Percentiles rank a stretch among this genome's conserved stretches.
phyloP scores from a whole-genome alignment of 768 basidiomycete genomes.

The Russula virescens region DNA sequence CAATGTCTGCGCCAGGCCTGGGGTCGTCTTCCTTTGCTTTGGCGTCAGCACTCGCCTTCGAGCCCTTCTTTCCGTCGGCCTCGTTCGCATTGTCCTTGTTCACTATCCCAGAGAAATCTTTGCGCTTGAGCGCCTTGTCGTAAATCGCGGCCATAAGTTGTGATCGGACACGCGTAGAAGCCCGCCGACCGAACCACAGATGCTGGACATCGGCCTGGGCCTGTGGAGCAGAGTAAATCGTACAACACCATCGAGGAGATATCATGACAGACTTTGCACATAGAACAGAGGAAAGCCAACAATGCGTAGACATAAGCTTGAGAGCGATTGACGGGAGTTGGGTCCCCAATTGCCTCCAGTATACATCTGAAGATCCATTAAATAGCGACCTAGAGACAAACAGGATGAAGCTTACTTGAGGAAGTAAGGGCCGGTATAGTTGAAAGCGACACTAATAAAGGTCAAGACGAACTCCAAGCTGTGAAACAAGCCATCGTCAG shows the following conservation, averaged over 20 bases:
- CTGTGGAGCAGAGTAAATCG: neutral
- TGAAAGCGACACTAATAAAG: constrained; percentile 61
- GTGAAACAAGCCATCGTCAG: neutral
- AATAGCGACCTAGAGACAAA: neutral
- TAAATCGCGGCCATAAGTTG: constrained; percentile 86
- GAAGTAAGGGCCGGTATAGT: constrained; percentile 81
- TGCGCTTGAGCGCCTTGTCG: constrained; percentile 79
- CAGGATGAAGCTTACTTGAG: constrained; percentile 42
- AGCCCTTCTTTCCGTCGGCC: constrained; percentile 15
- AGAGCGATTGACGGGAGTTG: constrained; percentile 46
- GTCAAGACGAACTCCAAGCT: constrained; percentile 62
- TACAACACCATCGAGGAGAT: neutral
- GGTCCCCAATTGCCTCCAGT: constrained; percentile 50
- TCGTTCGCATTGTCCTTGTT: constrained; percentile 39
- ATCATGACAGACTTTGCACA: constrained; percentile 43
- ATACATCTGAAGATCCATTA: constrained; percentile 37
- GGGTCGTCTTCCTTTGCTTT: constrained; percentile 41
- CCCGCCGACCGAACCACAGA: constrained; percentile 78
- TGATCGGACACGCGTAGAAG: constrained; percentile 60
- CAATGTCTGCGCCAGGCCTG: constrained; percentile 76
- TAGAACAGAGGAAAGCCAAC: constrained; percentile 59
- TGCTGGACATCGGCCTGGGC: constrained; percentile 62
- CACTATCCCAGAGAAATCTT: constrained; percentile 76
- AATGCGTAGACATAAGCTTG: constrained; percentile 75
- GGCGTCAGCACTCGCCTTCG: neutral